These are phyloP conservation scores for Boletellus sp. DNA, from an alignment of 768 basidiomycete genomes.

Conservation along the genomic window DNA sequence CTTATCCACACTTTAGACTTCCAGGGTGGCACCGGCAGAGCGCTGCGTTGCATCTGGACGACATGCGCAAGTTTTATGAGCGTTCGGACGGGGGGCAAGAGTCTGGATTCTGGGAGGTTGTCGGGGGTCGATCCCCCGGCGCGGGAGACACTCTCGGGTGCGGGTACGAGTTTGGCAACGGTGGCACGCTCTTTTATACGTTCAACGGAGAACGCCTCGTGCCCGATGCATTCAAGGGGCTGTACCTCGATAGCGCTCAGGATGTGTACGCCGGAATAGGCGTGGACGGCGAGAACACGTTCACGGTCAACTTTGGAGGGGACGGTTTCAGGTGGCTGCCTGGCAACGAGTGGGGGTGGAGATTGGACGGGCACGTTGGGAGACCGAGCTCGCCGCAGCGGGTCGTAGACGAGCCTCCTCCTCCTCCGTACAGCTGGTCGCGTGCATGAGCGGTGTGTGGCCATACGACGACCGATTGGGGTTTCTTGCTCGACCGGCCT, in stretches of 20 bases:
- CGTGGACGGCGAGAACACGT: conserved; percentile 51
- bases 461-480: no score
- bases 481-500: no score
- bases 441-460: no score
- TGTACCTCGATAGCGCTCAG: conserved; percentile 45
- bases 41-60: conserved; percentile 64
- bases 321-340: conserved; percentile 58
- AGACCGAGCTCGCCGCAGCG: conserved; percentile 28
- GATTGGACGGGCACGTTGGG: conserved; percentile 61
- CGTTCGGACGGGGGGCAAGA: conserved; percentile 62
- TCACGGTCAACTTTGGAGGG: conserved; percentile 59
- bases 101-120: conserved; percentile 24
- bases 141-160: conserved; percentile 57
- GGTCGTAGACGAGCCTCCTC: conserved; percentile 42
- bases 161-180: conserved; percentile 55
- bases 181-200: conserved; percentile 55
- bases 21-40: conserved; percentile 72
- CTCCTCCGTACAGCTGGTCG: conserved; percentile 24
- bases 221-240: conserved; percentile 53
- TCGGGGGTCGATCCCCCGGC: conserved; percentile 31
- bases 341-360: conserved; percentile 65
- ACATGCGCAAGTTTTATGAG: conserved; percentile 71
- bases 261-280: conserved; percentile 69
- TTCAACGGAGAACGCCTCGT: conserved; percentile 53
- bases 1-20: conserved; percentile 62